Evolutionary conservation across 2,329 filamentous ascomycete species (phyloP), one percentile per base, ranked within the genome.

Genomic region (Neofusicoccum umdonicola): DNA sequence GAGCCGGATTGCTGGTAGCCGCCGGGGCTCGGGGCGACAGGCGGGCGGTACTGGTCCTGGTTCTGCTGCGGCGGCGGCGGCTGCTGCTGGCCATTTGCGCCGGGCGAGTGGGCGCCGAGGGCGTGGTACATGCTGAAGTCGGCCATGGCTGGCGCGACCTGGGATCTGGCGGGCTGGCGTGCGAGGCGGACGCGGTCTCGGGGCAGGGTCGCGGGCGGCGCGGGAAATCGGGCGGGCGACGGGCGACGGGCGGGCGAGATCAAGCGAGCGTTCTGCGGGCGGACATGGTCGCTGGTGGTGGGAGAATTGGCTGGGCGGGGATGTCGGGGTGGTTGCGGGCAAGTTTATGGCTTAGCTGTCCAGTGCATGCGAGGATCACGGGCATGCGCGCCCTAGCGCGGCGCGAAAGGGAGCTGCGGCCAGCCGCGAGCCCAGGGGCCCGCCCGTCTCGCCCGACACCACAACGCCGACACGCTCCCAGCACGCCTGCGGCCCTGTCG

Each of bases 1-100:
- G 74, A 74, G 64, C 77, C 77, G 22, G 71, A 69, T 69, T 82
- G 80, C 48, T 80, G 77, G 67, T 82, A 81, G 56, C 78, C 79
- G 41, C 73, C 70, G 19, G 80, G 79, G 66, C 77, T 77, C 31
- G 80, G 74, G 56, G 79, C 80, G 62, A 82, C 77, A 52, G 76
- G 76, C 31, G 78, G 78, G 12, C 77, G 75, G 66, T 75, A 77
- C 48, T 73, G 73, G 7, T 70, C 68, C 54, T 77, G 72, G 57
- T 75, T 70, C 65, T 72, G 71, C 45, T 52, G 54, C 4, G 41
- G 56, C 11, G 45, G 54, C 4, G 27, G 56, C 11, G 31, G 57
- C 41, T 68, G 69, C 31, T 69, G 69, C 34, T 66, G 64, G 31
- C 63, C 68, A 58, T 72, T 74, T 15, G 69, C 67, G 50, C 74